Percentiles rank a stretch among this genome's conserved stretches.
Evolutionary conservation across 306 rosid species (phyloP).

Genomic region (Quillaja saponaria): DNA sequence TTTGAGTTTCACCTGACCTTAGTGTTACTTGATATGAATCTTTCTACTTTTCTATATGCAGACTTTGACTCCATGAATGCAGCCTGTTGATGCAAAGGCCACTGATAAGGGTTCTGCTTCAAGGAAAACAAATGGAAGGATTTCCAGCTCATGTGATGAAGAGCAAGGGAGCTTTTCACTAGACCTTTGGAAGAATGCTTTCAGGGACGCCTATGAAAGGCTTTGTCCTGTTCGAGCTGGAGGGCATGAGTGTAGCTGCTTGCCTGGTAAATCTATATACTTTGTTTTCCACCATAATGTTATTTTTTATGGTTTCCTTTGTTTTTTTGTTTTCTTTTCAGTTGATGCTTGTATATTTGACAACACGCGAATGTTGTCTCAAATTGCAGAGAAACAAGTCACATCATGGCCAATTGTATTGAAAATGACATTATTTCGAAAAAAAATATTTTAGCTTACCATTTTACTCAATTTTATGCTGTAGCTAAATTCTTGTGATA

Average conservation of each 20-base stretch:
- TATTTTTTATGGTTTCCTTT: constrained; percentile 2
- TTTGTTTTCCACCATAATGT: too few relatives aligned
- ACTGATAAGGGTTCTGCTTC: constrained; percentile 40
- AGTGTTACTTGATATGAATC: constrained; percentile 30
- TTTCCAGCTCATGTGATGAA: constrained; percentile 55
- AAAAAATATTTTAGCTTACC: neutral
- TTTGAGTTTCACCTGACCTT: constrained; percentile 11
- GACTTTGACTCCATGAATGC: constrained; percentile 96
- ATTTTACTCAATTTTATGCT: neutral
- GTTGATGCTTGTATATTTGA: too few relatives aligned
- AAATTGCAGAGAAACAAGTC: too few relatives aligned
- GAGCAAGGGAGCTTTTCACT: constrained; percentile 69
- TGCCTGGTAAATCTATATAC: constrained; percentile 65
- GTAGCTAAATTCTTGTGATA: neutral
- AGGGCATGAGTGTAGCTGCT: constrained; percentile 97
- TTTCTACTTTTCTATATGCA: constrained; percentile 37
- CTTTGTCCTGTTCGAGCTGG: constrained; percentile 92
- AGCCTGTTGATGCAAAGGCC: constrained; percentile 51
- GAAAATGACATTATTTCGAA: constrained; percentile 1
- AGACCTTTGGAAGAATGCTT: constrained; percentile 90
- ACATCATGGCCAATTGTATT: neutral
- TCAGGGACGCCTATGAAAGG: constrained; percentile 79
- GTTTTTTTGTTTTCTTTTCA: neutral
- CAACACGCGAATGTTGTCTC: too few relatives aligned
- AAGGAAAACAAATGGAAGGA: constrained; percentile 42